These are phyloP conservation scores for Aspergillus awamori DNA, from an alignment of 2,329 filamentous ascomycete genomes.

Conservation along the genomic window DNA sequence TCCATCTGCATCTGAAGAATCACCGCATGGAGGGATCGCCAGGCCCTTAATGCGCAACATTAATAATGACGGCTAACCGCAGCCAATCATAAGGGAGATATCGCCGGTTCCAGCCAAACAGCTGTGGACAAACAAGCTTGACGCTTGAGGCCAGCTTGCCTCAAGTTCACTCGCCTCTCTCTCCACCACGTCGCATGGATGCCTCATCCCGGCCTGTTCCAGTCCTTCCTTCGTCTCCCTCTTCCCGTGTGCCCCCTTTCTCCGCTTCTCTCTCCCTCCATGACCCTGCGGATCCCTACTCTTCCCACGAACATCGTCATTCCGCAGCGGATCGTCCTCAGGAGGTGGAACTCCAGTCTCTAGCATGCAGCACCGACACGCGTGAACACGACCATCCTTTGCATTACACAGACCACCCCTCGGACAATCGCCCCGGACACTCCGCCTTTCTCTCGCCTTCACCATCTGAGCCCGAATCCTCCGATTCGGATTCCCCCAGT, in stretches of 20 bases:
- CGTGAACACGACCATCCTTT: constrained; percentile 11
- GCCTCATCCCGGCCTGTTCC: constrained; percentile 7
- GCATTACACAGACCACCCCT: constrained; percentile 7
- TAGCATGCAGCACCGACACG: constrained; percentile 23
- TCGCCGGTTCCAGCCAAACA: background rate
- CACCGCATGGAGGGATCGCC: background rate
- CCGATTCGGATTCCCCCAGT: constrained; percentile 13
- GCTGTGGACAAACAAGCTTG: background rate
- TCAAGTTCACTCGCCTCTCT: constrained; percentile 13
- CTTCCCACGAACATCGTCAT: constrained; percentile 11
- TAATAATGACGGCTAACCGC: background rate
- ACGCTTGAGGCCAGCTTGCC: constrained; percentile 33
- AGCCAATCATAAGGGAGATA: background rate
- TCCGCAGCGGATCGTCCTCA: constrained; percentile 9
- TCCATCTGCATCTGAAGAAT: background rate
- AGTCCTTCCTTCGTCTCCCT: constrained; percentile 11
- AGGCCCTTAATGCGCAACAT: background rate
- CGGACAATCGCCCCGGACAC: constrained; percentile 6
- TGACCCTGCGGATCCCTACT: constrained; percentile 16
- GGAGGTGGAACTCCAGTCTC: constrained; percentile 24
- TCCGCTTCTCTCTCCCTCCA: constrained; percentile 14
- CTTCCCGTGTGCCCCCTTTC: constrained; percentile 10
- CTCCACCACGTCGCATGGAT: constrained; percentile 17
- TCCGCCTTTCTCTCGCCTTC: constrained; percentile 11
- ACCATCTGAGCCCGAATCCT: constrained; percentile 13